Base-by-base conservation (phyloP, 2,329 filamentous ascomycete species). In the Eurotiales sp. region DNA sequence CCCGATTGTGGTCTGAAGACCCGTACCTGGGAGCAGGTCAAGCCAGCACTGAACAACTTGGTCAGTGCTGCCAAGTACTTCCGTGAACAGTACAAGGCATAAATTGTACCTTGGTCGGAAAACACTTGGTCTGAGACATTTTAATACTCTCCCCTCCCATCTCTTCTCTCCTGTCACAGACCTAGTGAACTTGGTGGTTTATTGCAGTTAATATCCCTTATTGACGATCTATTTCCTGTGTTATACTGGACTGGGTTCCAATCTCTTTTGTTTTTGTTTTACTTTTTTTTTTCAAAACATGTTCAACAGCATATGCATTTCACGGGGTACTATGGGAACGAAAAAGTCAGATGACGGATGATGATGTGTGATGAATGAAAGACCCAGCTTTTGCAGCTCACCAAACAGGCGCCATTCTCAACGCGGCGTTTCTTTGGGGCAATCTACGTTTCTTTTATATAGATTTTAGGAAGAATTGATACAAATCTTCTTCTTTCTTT, bases 1-100 rank as follows among this genome's bases (percentile, higher is more conserved):
- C 93, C 93, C 63, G 93, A 99, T 81, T 99, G 93, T 71, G 93
- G 93, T 81, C 85, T 99, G 55, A 99, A 99, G 90, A 99, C 93
- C 64, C 88, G 93, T 66, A 88, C 95, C 80, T 97, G 93, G 92
- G 84, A 87, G 75, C 92, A 99, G 85, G 96, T 91, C 75, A 97
- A 96, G 87, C 90, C 90, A 70, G 89, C 92, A 54, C 79, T 99
- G 70, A 79, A 78, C 79, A 96, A 96, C 86, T 87, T 99, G 90
- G 92, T 99, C 77, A 91, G 92, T 73, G 93, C 93, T 53, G 92
- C 93, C 81, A 96, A 96, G 84, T 86, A 79, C 82, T 97, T 85
- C 90, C 92, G 93, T 72, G 76, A 86, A 75, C 90, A 96, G 83
- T 87, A 95, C 77, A 53, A 53, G 51, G 71, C 83, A 72, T 53